Evolutionary conservation across 1,284 basidiomycete species (phyloP).

Genomic region (Peniophora sp.): DNA sequence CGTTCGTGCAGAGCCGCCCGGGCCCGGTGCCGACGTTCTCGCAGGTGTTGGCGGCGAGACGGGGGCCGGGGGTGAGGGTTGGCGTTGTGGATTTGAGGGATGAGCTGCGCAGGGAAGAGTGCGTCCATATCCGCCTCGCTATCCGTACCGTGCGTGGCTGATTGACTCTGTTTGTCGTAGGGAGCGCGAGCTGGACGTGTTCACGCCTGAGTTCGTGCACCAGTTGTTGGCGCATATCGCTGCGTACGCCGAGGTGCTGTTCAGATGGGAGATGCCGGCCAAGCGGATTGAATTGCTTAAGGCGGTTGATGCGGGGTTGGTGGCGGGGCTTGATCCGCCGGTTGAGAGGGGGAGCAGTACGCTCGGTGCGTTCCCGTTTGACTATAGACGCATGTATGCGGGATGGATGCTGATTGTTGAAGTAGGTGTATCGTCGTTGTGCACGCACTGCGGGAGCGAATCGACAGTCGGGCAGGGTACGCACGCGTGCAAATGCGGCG

Average conservation of each 20-base stretch:
- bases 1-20: constrained; percentile 32
- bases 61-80: constrained; percentile 25
- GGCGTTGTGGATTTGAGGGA: constrained; percentile 21
- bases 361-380: constrained; percentile 27
- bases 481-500: too few species aligned
- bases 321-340: constrained; percentile 14
- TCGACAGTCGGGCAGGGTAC: constrained; percentile 24
- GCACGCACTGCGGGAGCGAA: constrained; percentile 18
- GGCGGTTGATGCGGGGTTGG: constrained; percentile 33
- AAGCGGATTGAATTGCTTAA: constrained; percentile 68
- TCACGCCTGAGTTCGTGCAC: constrained; percentile 27
- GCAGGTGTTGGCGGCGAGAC: constrained; percentile 21
- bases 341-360: constrained; percentile 25
- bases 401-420: too few species aligned
- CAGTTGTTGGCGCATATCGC: constrained; percentile 56
- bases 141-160: constrained; percentile 1
- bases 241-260: constrained; percentile 68
- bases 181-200: constrained; percentile 12
- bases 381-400: constrained; percentile 19
- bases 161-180: constrained; percentile 14
- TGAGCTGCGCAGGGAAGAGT: constrained; percentile 16
- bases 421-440: not conserved
- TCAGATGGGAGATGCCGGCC: constrained; percentile 59
- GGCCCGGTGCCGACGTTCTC: constrained; percentile 30
- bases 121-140: constrained; percentile 4